Conservation (phyloP, 176 grass and related monocot genomes). For the Melocanna baccifera region DNA sequence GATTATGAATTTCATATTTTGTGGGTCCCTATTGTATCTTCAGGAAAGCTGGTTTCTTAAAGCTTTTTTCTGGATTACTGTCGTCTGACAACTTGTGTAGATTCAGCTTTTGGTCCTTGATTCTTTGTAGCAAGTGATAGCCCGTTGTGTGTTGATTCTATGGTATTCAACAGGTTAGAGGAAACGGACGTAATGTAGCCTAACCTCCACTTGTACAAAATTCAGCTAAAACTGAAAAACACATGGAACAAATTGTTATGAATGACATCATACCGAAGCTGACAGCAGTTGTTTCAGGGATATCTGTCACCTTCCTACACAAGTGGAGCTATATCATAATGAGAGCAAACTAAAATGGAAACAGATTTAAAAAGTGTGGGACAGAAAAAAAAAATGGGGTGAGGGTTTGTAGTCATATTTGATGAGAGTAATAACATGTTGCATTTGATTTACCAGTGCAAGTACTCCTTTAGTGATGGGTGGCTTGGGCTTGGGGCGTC, state of each 20-base stretch:
- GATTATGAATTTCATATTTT: background rate
- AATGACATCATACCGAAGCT: conserved; percentile 57
- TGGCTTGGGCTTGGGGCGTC: conserved; percentile 74
- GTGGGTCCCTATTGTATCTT: background rate
- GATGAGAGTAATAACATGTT: conserved; percentile 1
- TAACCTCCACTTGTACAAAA: background rate
- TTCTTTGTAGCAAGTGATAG: background rate
- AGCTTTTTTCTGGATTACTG: background rate
- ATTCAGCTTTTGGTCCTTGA: background rate
- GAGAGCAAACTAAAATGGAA: background rate
- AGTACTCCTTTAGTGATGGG: conserved; percentile 77
- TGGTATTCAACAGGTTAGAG: background rate
- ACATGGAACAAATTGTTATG: conserved; percentile 7
- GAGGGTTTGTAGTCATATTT: background rate
- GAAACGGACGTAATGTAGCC: background rate
- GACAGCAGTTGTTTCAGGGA: conserved; percentile 61
- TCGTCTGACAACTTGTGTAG: background rate
- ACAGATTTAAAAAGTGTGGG: background rate
- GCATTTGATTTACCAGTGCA: conserved; percentile 69
- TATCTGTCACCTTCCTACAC: conserved; percentile 76
- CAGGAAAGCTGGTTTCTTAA: background rate
- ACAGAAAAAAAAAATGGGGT: background rate
- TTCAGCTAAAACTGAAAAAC: conserved; percentile 6
- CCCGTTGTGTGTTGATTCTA: background rate
- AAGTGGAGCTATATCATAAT: conserved; percentile 24